Conservation (phyloP, 169 alveolate genomes). For the Eimeria praecox region DNA sequence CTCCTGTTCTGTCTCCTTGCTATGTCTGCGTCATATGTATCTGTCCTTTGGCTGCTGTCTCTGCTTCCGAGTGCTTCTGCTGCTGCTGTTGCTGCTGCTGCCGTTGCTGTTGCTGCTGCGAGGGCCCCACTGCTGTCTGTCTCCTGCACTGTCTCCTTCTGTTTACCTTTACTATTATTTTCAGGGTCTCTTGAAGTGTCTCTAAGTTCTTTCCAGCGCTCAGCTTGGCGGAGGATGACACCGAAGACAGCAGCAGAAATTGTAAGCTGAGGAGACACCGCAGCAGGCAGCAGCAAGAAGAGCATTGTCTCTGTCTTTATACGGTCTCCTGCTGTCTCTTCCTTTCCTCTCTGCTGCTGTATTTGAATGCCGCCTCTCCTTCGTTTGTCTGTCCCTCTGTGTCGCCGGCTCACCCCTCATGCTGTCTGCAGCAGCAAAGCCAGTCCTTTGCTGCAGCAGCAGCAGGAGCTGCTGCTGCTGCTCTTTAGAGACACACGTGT, state of each 20-base stretch:
- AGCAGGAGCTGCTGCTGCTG: not conserved
- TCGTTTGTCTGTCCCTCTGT: not conserved
- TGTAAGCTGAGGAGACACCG: not conserved
- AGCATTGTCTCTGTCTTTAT: too few relatives aligned
- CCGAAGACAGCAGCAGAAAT: slow-evolving; percentile 27
- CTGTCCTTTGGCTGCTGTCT: not conserved
- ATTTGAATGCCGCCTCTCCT: not conserved
- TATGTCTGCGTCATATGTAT: not conserved
- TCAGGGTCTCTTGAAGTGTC: slow-evolving; percentile 24
- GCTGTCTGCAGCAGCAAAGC: not conserved
- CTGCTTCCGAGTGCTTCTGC: not conserved
- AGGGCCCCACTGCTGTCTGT: not conserved
- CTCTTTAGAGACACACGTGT: not conserved
- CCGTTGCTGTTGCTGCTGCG: not conserved
- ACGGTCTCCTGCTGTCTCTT: too few relatives aligned
- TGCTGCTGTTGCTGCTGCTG: not conserved
- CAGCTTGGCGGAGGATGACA: slow-evolving; percentile 33
- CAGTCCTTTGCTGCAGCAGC: not conserved
- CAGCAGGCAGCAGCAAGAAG: not conserved
- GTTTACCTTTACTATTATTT: not conserved
- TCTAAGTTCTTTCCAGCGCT: slow-evolving; percentile 7
- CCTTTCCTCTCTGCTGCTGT: not conserved
- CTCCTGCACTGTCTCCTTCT: not conserved
- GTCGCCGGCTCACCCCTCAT: not conserved
- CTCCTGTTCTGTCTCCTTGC: not conserved